Percentiles rank a stretch among this genome's conserved stretches.
Evolutionary conservation across 2,329 filamentous ascomycete species (phyloP).

Genomic region (Coleophoma eucalyptorum): DNA sequence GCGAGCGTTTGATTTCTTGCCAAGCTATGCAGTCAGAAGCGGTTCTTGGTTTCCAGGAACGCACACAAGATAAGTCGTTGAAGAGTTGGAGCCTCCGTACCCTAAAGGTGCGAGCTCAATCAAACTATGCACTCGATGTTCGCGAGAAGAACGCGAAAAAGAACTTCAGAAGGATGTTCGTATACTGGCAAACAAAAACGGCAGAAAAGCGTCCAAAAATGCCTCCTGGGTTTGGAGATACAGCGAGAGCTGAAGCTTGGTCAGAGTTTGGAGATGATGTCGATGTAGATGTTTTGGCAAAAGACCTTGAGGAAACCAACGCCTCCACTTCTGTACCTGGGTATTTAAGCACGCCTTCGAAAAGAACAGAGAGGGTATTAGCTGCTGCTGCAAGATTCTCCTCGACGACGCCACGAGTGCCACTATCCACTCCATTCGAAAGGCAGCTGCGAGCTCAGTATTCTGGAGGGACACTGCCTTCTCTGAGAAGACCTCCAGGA

Average conservation of each 20-base stretch:
- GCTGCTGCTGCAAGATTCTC: conserved; percentile 32
- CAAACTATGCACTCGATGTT: conserved; percentile 22
- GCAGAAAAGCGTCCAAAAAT: conserved; percentile 13
- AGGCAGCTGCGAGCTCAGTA: conserved; percentile 27
- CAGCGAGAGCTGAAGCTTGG: conserved; percentile 20
- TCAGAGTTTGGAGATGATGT: conserved; percentile 24
- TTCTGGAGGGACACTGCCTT: conserved; percentile 15
- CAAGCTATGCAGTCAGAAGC: conserved; percentile 22
- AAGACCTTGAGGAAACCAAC: conserved; percentile 13
- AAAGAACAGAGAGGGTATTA: conserved; percentile 36
- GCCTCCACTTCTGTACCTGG: conserved; percentile 18
- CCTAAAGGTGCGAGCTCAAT: conserved; percentile 22
- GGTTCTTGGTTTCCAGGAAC: conserved; percentile 22
- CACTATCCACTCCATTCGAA: conserved; percentile 40
- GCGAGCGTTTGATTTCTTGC: conserved; percentile 14
- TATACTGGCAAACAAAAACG: conserved; percentile 26
- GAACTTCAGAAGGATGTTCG: conserved; percentile 27
- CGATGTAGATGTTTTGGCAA: conserved; percentile 17
- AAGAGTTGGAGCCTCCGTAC: conserved; percentile 25
- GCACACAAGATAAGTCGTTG: conserved; percentile 16
- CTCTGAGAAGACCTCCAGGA: conserved; percentile 10
- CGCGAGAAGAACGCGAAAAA: conserved; percentile 26
- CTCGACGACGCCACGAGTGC: conserved; percentile 39
- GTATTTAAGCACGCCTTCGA: conserved; percentile 39
- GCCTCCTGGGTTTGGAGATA: conserved; percentile 8